These are phyloP conservation scores for Amanita exitialis DNA, from an alignment of 768 basidiomycete species.

Conservation along the genomic window DNA sequence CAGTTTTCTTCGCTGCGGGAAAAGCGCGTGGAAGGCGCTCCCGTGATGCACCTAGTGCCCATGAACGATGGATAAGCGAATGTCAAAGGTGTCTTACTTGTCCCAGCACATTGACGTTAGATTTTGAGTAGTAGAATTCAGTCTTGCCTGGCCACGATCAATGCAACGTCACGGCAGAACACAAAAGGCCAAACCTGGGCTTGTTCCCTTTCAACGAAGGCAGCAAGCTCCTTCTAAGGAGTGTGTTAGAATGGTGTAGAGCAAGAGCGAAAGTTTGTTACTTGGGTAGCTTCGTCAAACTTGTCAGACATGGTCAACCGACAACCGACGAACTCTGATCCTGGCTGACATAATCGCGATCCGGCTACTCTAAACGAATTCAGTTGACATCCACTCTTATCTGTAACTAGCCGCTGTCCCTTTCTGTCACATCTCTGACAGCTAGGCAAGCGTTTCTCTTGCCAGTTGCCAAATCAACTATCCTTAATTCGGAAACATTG, in stretches of 20 bases:
- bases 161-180: slow-evolving; percentile 4
- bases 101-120: slow-evolving; percentile 88
- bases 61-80: background rate
- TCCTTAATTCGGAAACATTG: background rate
- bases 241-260: background rate
- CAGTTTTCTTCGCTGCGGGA: slow-evolving; percentile 74
- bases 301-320: slow-evolving; percentile 40
- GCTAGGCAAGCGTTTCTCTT: background rate
- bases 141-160: slow-evolving; percentile 24
- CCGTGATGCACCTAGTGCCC: slow-evolving; percentile 61
- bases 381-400: background rate
- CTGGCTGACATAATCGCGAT: slow-evolving; percentile 5
- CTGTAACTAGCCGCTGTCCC: background rate
- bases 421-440: background rate
- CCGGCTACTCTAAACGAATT: background rate
- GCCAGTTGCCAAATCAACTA: background rate
- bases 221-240: slow-evolving; percentile 67
- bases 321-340: background rate
- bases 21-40: slow-evolving; percentile 69
- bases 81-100: slow-evolving; percentile 49
- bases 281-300: slow-evolving; percentile 76
- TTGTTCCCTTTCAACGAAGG: slow-evolving; percentile 77
- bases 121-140: slow-evolving; percentile 63
- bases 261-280: slow-evolving; percentile 16
- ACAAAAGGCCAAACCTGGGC: slow-evolving; percentile 44